Evolutionary conservation across 108 stramenopile genomes (phyloP).

Genomic region (Stephanodiscus minutulus): DNA sequence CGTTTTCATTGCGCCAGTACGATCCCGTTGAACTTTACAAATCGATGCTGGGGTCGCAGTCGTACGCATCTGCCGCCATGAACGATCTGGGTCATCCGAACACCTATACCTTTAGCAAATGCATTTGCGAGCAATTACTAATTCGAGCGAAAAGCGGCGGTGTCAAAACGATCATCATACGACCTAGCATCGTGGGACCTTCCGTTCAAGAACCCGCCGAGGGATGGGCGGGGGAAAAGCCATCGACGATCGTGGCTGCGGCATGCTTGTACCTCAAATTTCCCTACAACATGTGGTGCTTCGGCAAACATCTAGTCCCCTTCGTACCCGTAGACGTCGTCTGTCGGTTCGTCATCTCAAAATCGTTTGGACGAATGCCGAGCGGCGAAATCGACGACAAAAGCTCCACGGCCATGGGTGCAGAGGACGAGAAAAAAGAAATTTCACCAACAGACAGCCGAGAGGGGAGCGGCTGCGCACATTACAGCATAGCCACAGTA

Average conservation of each 20-base stretch:
- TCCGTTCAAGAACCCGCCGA: conserved; percentile 70
- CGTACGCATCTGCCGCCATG: conserved; percentile 80
- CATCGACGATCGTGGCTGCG: conserved; percentile 87
- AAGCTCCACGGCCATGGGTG: not conserved
- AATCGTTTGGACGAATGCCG: conserved; percentile 48
- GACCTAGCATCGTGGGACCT: conserved; percentile 90
- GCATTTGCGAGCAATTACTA: conserved; percentile 85
- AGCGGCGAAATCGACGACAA: not conserved
- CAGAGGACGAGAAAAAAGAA: conserved; percentile 44
- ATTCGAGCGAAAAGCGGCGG: conserved; percentile 20
- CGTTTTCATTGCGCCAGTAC: conserved; percentile 61
- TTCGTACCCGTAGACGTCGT: conserved; percentile 88
- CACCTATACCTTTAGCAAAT: conserved; percentile 88
- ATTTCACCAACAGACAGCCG: conserved; percentile 24
- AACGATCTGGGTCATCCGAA: conserved; percentile 78
- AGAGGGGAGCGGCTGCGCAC: conserved; percentile 3
- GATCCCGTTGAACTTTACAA: conserved; percentile 71
- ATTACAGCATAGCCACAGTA: conserved; percentile 56
- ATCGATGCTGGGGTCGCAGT: conserved; percentile 79
- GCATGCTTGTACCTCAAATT: conserved; percentile 72
- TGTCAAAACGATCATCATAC: conserved; percentile 70
- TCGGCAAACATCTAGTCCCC: conserved; percentile 62
- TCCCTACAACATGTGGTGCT: conserved; percentile 82
- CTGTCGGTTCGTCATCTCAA: conserved; percentile 59
- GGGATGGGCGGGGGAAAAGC: conserved; percentile 87